Conservation (phyloP, 2,329 filamentous ascomycete species). For the Parafenestella ontariensis region DNA sequence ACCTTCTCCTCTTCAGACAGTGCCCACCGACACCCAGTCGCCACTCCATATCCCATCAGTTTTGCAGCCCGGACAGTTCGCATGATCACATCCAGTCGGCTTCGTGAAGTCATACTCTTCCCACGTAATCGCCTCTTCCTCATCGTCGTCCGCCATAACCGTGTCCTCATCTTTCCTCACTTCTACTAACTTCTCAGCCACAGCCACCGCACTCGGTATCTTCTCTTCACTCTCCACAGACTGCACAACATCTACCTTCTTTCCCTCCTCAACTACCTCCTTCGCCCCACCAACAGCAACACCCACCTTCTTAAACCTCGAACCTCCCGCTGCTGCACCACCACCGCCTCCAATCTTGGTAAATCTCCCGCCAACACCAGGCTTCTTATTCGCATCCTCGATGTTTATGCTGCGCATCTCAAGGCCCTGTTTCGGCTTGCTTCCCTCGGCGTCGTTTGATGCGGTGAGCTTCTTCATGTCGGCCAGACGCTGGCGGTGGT, state of each 20-base stretch:
- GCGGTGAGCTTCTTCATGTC: slow-evolving; percentile 76
- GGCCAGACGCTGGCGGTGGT: slow-evolving; percentile 75
- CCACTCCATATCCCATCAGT: slow-evolving; percentile 32
- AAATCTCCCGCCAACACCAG: slow-evolving; percentile 30
- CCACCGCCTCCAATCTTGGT: slow-evolving; percentile 35
- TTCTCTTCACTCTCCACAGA: slow-evolving; percentile 35
- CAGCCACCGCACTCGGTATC: not conserved
- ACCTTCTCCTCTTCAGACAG: slow-evolving; percentile 10
- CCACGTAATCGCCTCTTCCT: slow-evolving; percentile 38
- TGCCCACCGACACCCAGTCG: slow-evolving; percentile 58
- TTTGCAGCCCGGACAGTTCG: slow-evolving; percentile 32
- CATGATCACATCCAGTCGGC: slow-evolving; percentile 57
- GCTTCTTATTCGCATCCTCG: slow-evolving; percentile 24
- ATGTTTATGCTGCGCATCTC: slow-evolving; percentile 37
- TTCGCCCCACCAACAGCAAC: slow-evolving; percentile 24
- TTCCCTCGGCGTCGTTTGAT: slow-evolving; percentile 31
- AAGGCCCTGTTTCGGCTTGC: slow-evolving; percentile 24
- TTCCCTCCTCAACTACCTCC: not conserved
- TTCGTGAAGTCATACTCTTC: slow-evolving; percentile 61
- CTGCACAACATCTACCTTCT: slow-evolving; percentile 44
- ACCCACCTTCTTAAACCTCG: slow-evolving; percentile 76
- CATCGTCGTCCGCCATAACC: slow-evolving; percentile 40
- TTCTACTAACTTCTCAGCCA: slow-evolving; percentile 5
- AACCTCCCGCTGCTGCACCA: slow-evolving; percentile 23
- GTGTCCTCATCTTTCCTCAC: slow-evolving; percentile 32